Evolutionary conservation across 129 eudicot species (phyloP), one percentile per base, ranked within the genome.

Genomic region (Tagetes patula): DNA sequence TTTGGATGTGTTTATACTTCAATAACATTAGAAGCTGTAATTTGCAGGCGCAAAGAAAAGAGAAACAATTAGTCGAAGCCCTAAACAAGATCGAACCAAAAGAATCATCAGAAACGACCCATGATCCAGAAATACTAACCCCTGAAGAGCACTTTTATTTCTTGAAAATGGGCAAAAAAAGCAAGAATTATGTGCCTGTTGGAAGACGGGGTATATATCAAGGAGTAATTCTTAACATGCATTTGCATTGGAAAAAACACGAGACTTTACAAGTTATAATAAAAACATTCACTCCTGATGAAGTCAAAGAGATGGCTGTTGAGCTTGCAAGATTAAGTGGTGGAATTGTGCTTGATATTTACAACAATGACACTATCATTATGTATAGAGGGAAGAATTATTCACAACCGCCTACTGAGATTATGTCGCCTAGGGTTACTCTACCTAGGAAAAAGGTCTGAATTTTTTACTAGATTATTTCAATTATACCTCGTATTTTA

Each of bases 341-440:
- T 47, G 98, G 98, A 58, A 94, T 94, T 76, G 98, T 90, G 82
- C 96, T 94, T 31, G 89, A 90, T 62, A 84, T 94, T 82, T 84
- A 83, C 36, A 89, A 90, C 50, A 83, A 83, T 5, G 80, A 85
- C 67, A 90, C 93, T 0, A 86, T 94, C 39, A 94, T 94, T 65
- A 87, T 94, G 96, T 94, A 90, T 67, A 84, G 98, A 85, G 98
- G 98, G 70, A 94, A 94, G 85, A 94, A 94, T 63, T 94, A 94
- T 76, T 68, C 93, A 37, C 98, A 94, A 43, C 98, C 98, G 30
- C 98, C 98, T 52, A 89, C 98, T 3, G 98, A 94, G 76, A 90
- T 94, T 34, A 94, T 94, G 98, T 94, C 98, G 20, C 98, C 98
- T 0, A 79, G 89, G 70, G 76, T 66, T 62, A 84, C 96, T 30